Evolutionary conservation across 805 yeast species (phyloP), one percentile per base, ranked within the genome.

Genomic region (Candida taoyuanica): DNA sequence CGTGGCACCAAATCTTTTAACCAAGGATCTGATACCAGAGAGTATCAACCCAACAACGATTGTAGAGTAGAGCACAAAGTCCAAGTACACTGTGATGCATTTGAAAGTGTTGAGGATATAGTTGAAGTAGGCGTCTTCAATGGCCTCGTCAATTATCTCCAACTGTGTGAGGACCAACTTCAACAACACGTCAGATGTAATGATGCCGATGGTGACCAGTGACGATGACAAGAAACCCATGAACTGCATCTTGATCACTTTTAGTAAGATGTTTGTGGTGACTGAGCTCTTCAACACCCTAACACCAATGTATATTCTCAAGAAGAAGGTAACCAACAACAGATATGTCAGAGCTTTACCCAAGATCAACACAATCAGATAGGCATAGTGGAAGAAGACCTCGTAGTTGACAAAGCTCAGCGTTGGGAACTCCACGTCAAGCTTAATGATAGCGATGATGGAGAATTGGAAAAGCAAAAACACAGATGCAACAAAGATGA

Each of bases 291-390:
- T 34, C 30, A 50, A 50, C 1, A 50, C 44, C 29, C 39, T 46
- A 12, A 50, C 19, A 6, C 54, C 54, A 32, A 50, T 43, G 31
- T 50, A 50, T 17, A 43, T 28, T 35, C 54, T 42, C 9, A 35
- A 37, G 27, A 50, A 42, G 36, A 50, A 50, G 2, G 44, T 37
- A 5, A 41, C n/a, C 36, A 48, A 27, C 17, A 46, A 43, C 7
- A 48, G 29, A 30, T 48, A 50, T 8, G 49, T 42, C 21, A 50
- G 28, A 6, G 31, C 17, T 35, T 50, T 50, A 8, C 50, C 54
- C 11, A 42, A 3, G 7, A 46, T 7, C 15, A 50, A 35, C 4
- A 48, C 39, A 2, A 27, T 16, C 19, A 50, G 33, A 20, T 38
- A 42, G 7, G 45, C 38, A 33, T 46, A 44, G 19, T 43, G 31